phyloP scores from a whole-genome alignment of 2,329 filamentous ascomycete species.

The Ploettnerulaceae sp. region DNA sequence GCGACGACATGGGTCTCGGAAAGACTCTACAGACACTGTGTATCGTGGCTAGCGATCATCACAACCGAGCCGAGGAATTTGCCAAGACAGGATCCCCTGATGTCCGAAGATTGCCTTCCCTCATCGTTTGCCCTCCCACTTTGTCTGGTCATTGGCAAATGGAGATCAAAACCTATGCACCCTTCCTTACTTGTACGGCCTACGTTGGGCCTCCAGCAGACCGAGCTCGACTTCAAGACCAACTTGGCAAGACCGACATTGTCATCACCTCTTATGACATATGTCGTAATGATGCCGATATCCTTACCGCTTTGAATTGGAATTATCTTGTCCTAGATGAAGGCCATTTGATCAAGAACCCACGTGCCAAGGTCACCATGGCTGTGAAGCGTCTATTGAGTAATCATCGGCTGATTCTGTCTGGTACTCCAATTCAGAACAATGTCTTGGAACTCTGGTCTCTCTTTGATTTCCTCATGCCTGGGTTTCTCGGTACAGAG shows the following conservation, averaged over 20 bases:
- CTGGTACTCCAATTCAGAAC: constrained; percentile 95
- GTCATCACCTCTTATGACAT: constrained; percentile 98
- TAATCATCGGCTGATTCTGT: constrained; percentile 93
- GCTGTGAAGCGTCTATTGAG: constrained; percentile 86
- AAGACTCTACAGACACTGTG: constrained; percentile 97
- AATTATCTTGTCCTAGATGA: constrained; percentile 98
- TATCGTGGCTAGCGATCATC: constrained; percentile 96
- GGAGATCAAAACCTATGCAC: constrained; percentile 91
- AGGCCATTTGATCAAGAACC: constrained; percentile 97
- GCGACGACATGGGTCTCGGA: constrained; percentile 97
- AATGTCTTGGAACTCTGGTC: constrained; percentile 97
- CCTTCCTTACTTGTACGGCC: constrained; percentile 82
- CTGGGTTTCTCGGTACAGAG: constrained; percentile 91
- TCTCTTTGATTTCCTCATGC: constrained; percentile 98
- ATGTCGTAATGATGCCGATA: constrained; percentile 88
- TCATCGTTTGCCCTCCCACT: constrained; percentile 94
- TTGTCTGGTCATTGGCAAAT: constrained; percentile 98
- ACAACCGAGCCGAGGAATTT: constrained; percentile 86
- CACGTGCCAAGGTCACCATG: constrained; percentile 89
- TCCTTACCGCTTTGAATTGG: constrained; percentile 80
- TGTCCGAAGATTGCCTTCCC: constrained; percentile 72
- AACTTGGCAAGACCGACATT: constrained; percentile 76
- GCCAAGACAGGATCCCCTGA: constrained; percentile 76
- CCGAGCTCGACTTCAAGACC: constrained; percentile 63
- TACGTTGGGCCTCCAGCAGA: constrained; percentile 88